These are phyloP conservation scores for Leccinum griseonigrum DNA, from an alignment of 1,284 basidiomycete genomes.

Conservation along the genomic window DNA sequence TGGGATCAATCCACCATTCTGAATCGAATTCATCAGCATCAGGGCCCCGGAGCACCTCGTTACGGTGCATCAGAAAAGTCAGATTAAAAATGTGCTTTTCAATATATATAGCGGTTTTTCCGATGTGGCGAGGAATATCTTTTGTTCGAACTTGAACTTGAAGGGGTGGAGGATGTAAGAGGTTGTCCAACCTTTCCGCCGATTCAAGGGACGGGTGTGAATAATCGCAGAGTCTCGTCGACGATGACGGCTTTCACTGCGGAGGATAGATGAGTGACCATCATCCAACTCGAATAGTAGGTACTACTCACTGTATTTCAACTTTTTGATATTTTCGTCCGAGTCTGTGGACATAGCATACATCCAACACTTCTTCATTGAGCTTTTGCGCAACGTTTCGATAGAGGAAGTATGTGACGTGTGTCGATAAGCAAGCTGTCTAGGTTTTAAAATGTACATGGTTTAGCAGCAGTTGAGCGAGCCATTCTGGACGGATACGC, in stretches of 20 bases:
- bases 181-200: slow-evolving; percentile 51
- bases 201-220: slow-evolving; percentile 71
- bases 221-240: slow-evolving; percentile 66
- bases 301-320: slow-evolving; percentile 57
- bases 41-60: slow-evolving; percentile 58
- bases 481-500: slow-evolving; percentile 19
- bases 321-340: slow-evolving; percentile 44
- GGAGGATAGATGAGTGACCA: slow-evolving; percentile 4
- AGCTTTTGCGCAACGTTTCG: slow-evolving; percentile 52
- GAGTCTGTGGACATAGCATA: slow-evolving; percentile 49
- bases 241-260: slow-evolving; percentile 67
- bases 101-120: slow-evolving; percentile 57
- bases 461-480: slow-evolving; percentile 2
- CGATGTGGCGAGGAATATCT: slow-evolving; percentile 39
- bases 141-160: too few species aligned
- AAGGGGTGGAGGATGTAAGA: slow-evolving; percentile 48
- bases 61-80: slow-evolving; percentile 59
- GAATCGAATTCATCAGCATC: slow-evolving; percentile 71
- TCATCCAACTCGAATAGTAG: not conserved
- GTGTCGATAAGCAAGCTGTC: slow-evolving; percentile 65
- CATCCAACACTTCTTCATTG: slow-evolving; percentile 55
- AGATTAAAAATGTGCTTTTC: slow-evolving; percentile 55
- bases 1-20: slow-evolving; percentile 63
- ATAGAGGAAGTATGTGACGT: slow-evolving; percentile 63
- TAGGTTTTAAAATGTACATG: slow-evolving; percentile 21